These are phyloP conservation scores for Pichia sp. DNA, from an alignment of 1,139 yeast species.

Conservation along the genomic window DNA sequence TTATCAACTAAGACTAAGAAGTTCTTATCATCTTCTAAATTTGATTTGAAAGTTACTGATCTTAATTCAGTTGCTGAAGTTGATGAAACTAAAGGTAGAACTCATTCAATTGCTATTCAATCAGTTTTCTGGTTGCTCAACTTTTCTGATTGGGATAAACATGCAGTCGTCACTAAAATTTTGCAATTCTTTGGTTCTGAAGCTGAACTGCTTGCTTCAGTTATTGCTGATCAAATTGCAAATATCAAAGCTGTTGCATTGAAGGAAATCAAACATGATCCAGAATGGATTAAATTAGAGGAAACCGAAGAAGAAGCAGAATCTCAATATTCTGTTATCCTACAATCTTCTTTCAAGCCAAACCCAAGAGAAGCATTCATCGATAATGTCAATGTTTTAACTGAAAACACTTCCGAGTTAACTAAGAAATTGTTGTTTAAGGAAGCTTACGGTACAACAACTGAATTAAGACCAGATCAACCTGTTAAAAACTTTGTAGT, in stretches of 20 bases:
- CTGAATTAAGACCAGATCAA: slow-evolving; percentile 77
- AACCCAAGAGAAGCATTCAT: slow-evolving; percentile 47
- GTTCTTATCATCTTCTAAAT: slow-evolving; percentile 46
- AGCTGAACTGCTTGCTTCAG: slow-evolving; percentile 77
- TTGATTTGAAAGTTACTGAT: slow-evolving; percentile 50
- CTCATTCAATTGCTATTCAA: slow-evolving; percentile 68
- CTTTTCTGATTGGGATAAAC: slow-evolving; percentile 51
- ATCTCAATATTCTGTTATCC: slow-evolving; percentile 27
- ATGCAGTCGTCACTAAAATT: slow-evolving; percentile 68
- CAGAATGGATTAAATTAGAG: slow-evolving; percentile 35
- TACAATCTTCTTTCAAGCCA: slow-evolving; percentile 53
- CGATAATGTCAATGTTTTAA: slow-evolving; percentile 32
- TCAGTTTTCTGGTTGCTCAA: slow-evolving; percentile 73
- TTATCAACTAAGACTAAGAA: slow-evolving; percentile 50
- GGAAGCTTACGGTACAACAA: slow-evolving; percentile 60
- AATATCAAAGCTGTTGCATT: slow-evolving; percentile 45
- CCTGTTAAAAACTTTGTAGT: slow-evolving; percentile 82
- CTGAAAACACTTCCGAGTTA: slow-evolving; percentile 42
- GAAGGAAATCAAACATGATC: slow-evolving; percentile 35
- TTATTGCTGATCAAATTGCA: slow-evolving; percentile 61
- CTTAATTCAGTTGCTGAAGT: slow-evolving; percentile 50
- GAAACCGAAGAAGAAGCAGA: slow-evolving; percentile 25
- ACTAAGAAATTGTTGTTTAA: slow-evolving; percentile 71
- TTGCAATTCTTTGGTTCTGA: slow-evolving; percentile 77
- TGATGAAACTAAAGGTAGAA: slow-evolving; percentile 70